Evolutionary conservation across 2,329 filamentous ascomycete species (phyloP).

Genomic region (Cercospora canescens): DNA sequence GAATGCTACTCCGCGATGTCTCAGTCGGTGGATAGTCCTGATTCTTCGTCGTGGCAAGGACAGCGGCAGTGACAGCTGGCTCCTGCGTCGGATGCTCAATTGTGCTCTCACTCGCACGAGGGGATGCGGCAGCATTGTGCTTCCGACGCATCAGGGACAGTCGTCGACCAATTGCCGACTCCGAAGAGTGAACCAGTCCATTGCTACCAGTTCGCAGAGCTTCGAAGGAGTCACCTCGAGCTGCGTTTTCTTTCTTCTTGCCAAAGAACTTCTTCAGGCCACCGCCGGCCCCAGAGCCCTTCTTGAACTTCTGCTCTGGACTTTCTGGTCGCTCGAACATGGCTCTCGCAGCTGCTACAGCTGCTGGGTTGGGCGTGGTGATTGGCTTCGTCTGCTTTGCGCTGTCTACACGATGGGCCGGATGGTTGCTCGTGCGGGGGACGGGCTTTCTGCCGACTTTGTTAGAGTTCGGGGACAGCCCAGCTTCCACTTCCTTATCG

Average conservation of each 20-base stretch:
- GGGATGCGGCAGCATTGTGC: slow-evolving; percentile 16
- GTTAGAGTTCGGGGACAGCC: slow-evolving; percentile 21
- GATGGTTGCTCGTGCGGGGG: slow-evolving; percentile 41
- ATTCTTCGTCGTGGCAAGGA: slow-evolving; percentile 36
- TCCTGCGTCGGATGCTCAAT: slow-evolving; percentile 15
- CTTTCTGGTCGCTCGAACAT: slow-evolving; percentile 33
- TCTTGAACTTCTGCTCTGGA: slow-evolving; percentile 39
- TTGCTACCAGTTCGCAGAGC: slow-evolving; percentile 42
- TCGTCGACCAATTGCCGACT: slow-evolving; percentile 37
- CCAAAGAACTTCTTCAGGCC: slow-evolving; percentile 66
- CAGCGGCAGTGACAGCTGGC: slow-evolving; percentile 19
- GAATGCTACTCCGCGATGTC: slow-evolving; percentile 61
- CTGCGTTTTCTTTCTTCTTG: slow-evolving; percentile 59
- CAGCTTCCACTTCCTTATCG: slow-evolving; percentile 26
- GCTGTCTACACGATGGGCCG: slow-evolving; percentile 40
- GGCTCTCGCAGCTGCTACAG: slow-evolving; percentile 33
- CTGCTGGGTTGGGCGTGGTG: slow-evolving; percentile 35
- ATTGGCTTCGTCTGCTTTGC: slow-evolving; percentile 16
- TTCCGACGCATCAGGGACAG: slow-evolving; percentile 46
- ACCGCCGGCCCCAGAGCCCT: slow-evolving; percentile 42
- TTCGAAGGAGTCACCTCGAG: slow-evolving; percentile 47
- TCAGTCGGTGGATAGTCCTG: slow-evolving; percentile 51
- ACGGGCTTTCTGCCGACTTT: slow-evolving; percentile 36
- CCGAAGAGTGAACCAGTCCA: slow-evolving; percentile 32
- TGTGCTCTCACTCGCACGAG: slow-evolving; percentile 25